Conservation (phyloP, 176 grass and related monocot genomes). For the Carex parvula region DNA sequence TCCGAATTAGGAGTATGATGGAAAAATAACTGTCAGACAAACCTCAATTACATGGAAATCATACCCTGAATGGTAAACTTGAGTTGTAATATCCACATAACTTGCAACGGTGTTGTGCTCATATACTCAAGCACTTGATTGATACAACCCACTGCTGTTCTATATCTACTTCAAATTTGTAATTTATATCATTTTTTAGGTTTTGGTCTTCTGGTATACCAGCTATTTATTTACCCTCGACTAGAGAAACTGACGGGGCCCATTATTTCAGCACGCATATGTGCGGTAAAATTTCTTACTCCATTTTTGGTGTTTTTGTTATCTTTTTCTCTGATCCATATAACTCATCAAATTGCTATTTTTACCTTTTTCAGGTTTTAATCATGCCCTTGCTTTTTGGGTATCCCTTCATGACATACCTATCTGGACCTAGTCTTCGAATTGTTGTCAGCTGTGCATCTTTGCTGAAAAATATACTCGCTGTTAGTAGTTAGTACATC, state of each 20-base stretch:
- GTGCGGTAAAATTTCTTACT: conserved; percentile 38
- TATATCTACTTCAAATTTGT: conserved; percentile 15
- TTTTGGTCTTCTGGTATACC: conserved; percentile 55
- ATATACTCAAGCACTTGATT: not conserved
- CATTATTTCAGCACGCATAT: conserved; percentile 42
- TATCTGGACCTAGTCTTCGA: conserved; percentile 56
- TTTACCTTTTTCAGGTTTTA: conserved; percentile 51
- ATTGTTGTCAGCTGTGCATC: conserved; percentile 51
- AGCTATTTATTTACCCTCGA: conserved; percentile 59
- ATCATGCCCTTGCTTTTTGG: conserved; percentile 63
- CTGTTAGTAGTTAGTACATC: conserved; percentile 38
- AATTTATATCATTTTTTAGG: conserved; percentile 38
- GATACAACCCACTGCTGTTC: not conserved
- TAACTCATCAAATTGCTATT: not conserved
- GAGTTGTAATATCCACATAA: not conserved
- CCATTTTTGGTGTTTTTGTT: conserved; percentile 14
- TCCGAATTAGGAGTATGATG: not conserved
- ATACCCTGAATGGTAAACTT: not conserved
- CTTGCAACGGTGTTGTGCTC: not conserved
- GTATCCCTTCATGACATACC: conserved; percentile 68
- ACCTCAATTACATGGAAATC: not conserved
- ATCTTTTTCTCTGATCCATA: not conserved
- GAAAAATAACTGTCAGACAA: not conserved
- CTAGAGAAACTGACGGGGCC: conserved; percentile 46
- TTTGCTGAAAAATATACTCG: conserved; percentile 58